These are phyloP conservation scores for Cruciata laevipes DNA, from an alignment of 257 asterid species.

Conservation along the genomic window DNA sequence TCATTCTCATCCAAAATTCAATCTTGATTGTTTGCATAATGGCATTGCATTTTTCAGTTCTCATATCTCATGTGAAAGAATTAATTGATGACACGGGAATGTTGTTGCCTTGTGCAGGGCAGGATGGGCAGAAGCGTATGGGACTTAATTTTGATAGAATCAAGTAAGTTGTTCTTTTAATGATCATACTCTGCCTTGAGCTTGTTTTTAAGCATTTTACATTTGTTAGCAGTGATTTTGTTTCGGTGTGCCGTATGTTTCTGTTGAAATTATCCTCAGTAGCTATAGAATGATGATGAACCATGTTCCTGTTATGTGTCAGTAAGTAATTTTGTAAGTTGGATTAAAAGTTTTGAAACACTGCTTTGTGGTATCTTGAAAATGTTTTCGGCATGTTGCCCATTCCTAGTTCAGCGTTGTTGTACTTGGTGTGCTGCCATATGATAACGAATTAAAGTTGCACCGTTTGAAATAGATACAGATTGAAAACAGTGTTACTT, in stretches of 20 bases:
- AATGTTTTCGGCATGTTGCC: neutral
- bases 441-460: neutral
- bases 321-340: neutral
- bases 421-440: neutral
- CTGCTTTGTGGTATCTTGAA: neutral
- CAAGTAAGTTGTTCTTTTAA: conserved; percentile 43
- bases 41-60: neutral
- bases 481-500: neutral
- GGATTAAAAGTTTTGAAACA: neutral
- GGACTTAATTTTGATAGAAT: conserved; percentile 82
- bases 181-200: neutral
- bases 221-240: neutral
- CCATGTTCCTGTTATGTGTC: neutral
- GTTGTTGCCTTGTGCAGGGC: conserved; percentile 41
- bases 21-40: neutral
- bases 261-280: neutral
- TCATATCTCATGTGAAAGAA: too few species aligned
- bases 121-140: conserved; percentile 95
- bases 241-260: neutral
- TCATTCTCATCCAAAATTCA: too few species aligned
- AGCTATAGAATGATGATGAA: neutral
- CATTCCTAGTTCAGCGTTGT: too few species aligned
- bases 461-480: neutral
- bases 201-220: neutral
- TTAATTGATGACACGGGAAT: neutral